Percentiles rank a stretch among this genome's conserved stretches.
These are phyloP conservation scores for Liquidambar formosana DNA, from an alignment of 164 flowering plant genomes.

Conservation along the genomic window DNA sequence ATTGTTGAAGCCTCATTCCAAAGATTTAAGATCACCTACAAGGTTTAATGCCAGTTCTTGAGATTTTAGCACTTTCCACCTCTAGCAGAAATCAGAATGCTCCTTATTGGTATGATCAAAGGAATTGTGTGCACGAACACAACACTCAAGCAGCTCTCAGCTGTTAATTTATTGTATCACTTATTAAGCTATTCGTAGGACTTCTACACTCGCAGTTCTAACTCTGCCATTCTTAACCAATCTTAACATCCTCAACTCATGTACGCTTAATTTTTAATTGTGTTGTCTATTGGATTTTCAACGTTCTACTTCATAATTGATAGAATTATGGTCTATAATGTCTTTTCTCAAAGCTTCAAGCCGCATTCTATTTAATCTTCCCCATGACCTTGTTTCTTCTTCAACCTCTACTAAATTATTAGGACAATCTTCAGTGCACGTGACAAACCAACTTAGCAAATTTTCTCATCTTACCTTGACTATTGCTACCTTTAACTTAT, in stretches of 20 bases:
- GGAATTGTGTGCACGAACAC: not conserved
- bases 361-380: not conserved
- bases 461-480: not conserved
- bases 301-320: too few species aligned
- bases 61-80: not conserved
- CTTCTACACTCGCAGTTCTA: too few species aligned
- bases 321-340: not conserved
- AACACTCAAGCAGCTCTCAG: not conserved
- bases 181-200: not conserved
- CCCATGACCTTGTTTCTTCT: not conserved
- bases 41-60: not conserved
- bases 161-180: not conserved
- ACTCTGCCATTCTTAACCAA: not conserved
- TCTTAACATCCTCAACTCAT: not conserved
- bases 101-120: too few species aligned
- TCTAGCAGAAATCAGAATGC: too few species aligned
- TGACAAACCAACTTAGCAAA: not conserved
- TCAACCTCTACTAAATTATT: not conserved
- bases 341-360: not conserved
- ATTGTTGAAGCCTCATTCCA: not conserved
- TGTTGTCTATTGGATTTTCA: not conserved
- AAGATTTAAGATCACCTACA: not conserved
- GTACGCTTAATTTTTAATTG: not conserved
- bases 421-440: not conserved
- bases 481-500: too few species aligned